Evolutionary conservation across 2,329 filamentous ascomycete genomes (phyloP).

Genomic region (Helotiales sp.): DNA sequence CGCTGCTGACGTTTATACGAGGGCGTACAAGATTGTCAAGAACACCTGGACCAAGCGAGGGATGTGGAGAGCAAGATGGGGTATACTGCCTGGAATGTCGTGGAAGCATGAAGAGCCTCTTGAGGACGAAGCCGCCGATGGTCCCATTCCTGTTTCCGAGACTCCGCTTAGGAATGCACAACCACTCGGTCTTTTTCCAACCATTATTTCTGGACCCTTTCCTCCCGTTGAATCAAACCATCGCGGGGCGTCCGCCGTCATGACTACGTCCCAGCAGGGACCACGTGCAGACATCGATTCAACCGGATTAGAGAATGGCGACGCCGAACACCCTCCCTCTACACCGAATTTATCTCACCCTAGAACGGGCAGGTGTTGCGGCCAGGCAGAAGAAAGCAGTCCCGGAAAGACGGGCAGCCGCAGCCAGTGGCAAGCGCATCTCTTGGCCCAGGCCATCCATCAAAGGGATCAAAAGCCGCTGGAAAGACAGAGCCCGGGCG

Average conservation of each 20-base stretch:
- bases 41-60: constrained; percentile 39
- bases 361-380: constrained; percentile 21
- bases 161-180: constrained; percentile 27
- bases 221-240: constrained; percentile 25
- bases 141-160: constrained; percentile 26
- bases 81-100: constrained; percentile 42
- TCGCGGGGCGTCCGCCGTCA: constrained; percentile 20
- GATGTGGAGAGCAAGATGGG: constrained; percentile 42
- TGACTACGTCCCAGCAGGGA: constrained; percentile 25
- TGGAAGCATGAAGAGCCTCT: constrained; percentile 42
- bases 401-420: constrained; percentile 17
- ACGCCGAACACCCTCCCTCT: constrained; percentile 28
- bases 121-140: constrained; percentile 24
- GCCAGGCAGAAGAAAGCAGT: constrained; percentile 21
- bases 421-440: constrained; percentile 24
- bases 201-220: constrained; percentile 29
- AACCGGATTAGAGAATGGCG: constrained; percentile 17
- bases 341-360: constrained; percentile 26
- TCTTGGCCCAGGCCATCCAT: constrained; percentile 32
- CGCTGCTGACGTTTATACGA: constrained; percentile 38
- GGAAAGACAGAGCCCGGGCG: constrained; percentile 23
- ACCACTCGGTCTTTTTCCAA: too few species aligned
- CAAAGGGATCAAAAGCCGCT: constrained; percentile 32
- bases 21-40: constrained; percentile 41
- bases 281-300: constrained; percentile 20